A percentile compares a stretch with the other conserved stretches of the same genome.
Evolutionary conservation across 1,284 basidiomycete genomes (phyloP).

Genomic region (Ceratobasidium theobromae): DNA sequence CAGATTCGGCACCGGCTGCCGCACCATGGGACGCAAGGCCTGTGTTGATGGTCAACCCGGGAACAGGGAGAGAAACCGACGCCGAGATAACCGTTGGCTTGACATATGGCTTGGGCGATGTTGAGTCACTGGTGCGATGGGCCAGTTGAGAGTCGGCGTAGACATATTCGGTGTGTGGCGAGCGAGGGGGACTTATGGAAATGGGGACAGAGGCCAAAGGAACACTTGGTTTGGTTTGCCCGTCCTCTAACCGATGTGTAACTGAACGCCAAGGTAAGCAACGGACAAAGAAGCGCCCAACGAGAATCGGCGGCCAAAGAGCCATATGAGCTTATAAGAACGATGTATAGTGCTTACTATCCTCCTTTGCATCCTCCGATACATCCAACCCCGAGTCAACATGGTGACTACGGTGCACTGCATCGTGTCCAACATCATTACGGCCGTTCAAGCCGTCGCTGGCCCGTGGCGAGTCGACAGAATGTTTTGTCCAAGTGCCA

Average conservation of each 20-base stretch:
- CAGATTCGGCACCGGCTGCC: background rate
- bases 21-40: background rate
- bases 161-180: slow-evolving; percentile 1
- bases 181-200: background rate
- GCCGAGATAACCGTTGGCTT: slow-evolving; percentile 27
- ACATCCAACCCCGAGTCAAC: slow-evolving; percentile 21
- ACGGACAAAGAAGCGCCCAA: too few species aligned
- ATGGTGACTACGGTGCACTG: slow-evolving; percentile 8
- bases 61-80: slow-evolving; percentile 10
- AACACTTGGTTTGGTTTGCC: background rate
- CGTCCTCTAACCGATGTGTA: background rate
- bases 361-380: slow-evolving; percentile 22
- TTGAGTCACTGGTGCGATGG: background rate
- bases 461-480: too few species aligned
- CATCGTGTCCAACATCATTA: too few species aligned
- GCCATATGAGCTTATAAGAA: too few species aligned
- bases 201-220: background rate
- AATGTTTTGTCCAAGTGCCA: too few species aligned
- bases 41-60: slow-evolving; percentile 18
- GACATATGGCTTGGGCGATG: slow-evolving; percentile 3
- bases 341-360: slow-evolving; percentile 6
- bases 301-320: too few species aligned
- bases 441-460: too few species aligned
- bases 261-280: too few species aligned
- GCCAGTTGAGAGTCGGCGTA: background rate